Conservation (phyloP, 352 stramenopile genomes). For the Globisporangium heterothallicum region DNA sequence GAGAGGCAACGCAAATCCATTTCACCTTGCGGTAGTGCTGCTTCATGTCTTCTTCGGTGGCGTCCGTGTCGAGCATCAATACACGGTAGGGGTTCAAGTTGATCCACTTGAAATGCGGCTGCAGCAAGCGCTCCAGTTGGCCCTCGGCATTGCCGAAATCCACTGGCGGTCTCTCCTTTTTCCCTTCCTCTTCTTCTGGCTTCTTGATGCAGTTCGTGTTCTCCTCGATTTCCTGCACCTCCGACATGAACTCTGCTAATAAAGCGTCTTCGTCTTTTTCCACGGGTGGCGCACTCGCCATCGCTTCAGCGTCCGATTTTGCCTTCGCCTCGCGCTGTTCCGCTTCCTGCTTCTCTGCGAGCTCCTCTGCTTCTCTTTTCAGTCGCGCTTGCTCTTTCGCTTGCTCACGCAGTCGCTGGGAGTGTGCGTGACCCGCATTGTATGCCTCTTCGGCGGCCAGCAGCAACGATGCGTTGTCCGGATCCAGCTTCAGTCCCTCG, state of each 20-base stretch:
- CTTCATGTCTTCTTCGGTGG: conserved; percentile 87
- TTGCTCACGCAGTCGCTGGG: conserved; percentile 45
- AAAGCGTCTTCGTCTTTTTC: conserved; percentile 47
- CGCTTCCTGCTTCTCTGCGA: conserved; percentile 15
- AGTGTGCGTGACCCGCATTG: conserved; percentile 62
- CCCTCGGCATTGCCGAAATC: conserved; percentile 68
- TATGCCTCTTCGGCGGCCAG: conserved; percentile 69
- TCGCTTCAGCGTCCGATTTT: conserved; percentile 16
- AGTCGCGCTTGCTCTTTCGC: conserved; percentile 37
- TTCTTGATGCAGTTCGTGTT: conserved; percentile 77
- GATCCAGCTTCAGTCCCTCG: conserved; percentile 50
- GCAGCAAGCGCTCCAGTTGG: conserved; percentile 57
- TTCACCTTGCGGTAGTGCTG: conserved; percentile 85
- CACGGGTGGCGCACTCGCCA: conserved; percentile 9
- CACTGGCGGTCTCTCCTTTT: conserved; percentile 47
- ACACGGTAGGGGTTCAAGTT: conserved; percentile 88
- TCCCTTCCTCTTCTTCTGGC: conserved; percentile 18
- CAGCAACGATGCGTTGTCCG: conserved; percentile 67
- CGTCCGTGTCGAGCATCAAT: conserved; percentile 83
- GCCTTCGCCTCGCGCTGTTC: conserved; percentile 16
- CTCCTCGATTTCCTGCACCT: conserved; percentile 82
- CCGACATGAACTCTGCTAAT: conserved; percentile 76
- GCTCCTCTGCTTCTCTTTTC: conserved; percentile 31
- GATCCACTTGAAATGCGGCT: conserved; percentile 81
- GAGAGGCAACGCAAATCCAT: background rate